phyloP scores from a whole-genome alignment of 2,329 filamentous ascomycete species.

The Tolypocladium album region DNA sequence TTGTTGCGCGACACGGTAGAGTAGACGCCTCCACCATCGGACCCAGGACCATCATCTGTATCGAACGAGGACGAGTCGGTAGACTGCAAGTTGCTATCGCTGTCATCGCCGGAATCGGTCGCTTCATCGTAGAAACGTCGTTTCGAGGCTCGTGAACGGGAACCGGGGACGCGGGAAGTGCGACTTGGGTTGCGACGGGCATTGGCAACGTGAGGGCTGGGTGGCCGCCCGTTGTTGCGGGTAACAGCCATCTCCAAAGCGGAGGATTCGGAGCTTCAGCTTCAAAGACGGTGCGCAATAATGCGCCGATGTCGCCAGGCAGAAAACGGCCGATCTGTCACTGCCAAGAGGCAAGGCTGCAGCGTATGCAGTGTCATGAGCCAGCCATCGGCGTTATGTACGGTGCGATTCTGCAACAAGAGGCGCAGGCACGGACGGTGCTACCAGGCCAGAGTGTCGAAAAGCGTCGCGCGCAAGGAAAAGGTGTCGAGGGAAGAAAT shows the following conservation, averaged over 20 bases:
- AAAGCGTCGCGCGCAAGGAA: neutral
- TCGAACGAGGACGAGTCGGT: slow-evolving; percentile 1
- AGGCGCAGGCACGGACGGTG: neutral
- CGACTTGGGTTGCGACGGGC: slow-evolving; percentile 13
- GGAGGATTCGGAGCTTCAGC: neutral
- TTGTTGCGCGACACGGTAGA: neutral
- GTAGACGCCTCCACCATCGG: neutral
- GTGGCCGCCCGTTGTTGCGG: slow-evolving; percentile 11
- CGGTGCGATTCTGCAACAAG: neutral
- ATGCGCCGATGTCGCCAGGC: neutral
- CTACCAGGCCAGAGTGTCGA: neutral
- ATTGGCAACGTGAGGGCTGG: neutral
- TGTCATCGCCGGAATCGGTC: neutral
- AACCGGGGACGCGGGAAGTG: slow-evolving; percentile 5
- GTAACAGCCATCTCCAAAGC: slow-evolving; percentile 15
- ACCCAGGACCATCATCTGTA: neutral
- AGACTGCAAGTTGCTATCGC: neutral
- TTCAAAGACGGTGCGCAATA: neutral
- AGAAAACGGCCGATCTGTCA: neutral
- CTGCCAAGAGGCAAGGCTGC: neutral
- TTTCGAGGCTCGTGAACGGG: slow-evolving; percentile 1
- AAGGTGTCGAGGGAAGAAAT: neutral
- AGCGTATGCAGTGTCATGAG: neutral
- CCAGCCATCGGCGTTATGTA: neutral
- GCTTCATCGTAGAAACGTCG: slow-evolving; percentile 3